A percentile compares a stretch with the other conserved stretches of the same genome.
Conservation (phyloP, 371 early-diverging fungal species). For the Fennellomyces sp. region DNA sequence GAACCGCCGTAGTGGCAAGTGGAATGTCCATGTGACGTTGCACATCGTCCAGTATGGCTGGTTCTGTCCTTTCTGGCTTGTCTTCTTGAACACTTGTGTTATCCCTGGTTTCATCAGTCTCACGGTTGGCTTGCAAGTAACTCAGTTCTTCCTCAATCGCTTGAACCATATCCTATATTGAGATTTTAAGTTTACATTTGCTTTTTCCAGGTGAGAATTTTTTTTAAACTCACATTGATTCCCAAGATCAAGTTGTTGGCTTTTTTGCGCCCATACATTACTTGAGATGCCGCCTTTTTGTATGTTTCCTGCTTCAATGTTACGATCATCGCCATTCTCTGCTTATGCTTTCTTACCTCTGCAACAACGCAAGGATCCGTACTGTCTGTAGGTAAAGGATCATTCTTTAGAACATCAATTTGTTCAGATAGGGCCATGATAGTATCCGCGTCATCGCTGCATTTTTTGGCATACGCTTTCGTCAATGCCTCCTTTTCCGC, state of each 20-base stretch:
- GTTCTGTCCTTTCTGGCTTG: neutral
- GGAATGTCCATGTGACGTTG: neutral
- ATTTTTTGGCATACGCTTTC: neutral
- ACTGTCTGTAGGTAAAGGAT: too few species aligned
- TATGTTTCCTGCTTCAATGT: conserved; percentile 4
- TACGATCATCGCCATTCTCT: neutral
- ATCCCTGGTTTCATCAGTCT: neutral
- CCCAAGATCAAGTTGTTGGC: neutral
- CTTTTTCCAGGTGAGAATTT: too few species aligned
- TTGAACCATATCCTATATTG: conserved; percentile 7
- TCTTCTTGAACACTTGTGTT: neutral
- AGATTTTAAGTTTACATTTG: too few species aligned
- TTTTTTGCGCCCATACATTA: conserved; percentile 1
- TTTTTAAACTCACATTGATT: neutral
- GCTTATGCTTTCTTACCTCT: too few species aligned
- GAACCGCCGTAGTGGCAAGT: too few species aligned
- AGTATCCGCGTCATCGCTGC: neutral
- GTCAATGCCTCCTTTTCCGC: conserved; percentile 2
- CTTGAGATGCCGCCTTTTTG: conserved; percentile 7
- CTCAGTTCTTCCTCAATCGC: conserved; percentile 6
- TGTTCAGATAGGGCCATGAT: neutral
- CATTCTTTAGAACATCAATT: neutral
- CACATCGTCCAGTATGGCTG: neutral
- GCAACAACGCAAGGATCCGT: too few species aligned
- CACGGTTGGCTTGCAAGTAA: neutral